Evolutionary conservation across 2,329 filamentous ascomycete species (phyloP).

Genomic region (Exophiala mesophila): DNA sequence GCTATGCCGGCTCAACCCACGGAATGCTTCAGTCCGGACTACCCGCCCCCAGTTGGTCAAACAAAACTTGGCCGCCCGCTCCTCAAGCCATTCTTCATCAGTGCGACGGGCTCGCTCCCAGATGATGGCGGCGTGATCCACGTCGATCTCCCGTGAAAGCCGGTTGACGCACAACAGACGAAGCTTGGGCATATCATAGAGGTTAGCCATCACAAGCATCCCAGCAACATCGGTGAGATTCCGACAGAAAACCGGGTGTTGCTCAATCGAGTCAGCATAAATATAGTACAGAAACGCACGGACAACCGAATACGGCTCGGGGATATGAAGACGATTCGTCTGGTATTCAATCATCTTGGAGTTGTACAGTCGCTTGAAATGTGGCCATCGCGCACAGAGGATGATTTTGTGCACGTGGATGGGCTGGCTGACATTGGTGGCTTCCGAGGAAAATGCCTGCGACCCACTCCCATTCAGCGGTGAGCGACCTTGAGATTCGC

Average conservation of each 20-base stretch:
- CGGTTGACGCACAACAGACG: slow-evolving; percentile 87
- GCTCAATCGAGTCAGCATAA: slow-evolving; percentile 83
- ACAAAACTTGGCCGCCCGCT: slow-evolving; percentile 80
- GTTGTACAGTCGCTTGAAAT: slow-evolving; percentile 86
- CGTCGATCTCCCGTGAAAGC: slow-evolving; percentile 82
- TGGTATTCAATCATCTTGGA: slow-evolving; percentile 98
- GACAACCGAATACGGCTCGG: slow-evolving; percentile 90
- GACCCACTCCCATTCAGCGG: slow-evolving; percentile 20
- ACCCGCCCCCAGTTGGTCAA: slow-evolving; percentile 92
- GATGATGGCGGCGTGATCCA: slow-evolving; percentile 89
- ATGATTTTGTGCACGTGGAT: slow-evolving; percentile 96
- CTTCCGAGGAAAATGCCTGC: slow-evolving; percentile 21
- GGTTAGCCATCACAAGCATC: slow-evolving; percentile 93
- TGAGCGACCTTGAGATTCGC: slow-evolving; percentile 23
- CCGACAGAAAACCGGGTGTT: slow-evolving; percentile 55
- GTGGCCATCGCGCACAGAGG: slow-evolving; percentile 89
- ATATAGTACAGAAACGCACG: slow-evolving; percentile 93
- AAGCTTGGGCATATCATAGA: slow-evolving; percentile 94
- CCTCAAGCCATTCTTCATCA: slow-evolving; percentile 88
- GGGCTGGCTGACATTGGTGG: slow-evolving; percentile 61
- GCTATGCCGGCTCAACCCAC: slow-evolving; percentile 69
- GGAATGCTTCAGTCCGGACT: slow-evolving; percentile 82
- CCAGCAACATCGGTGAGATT: slow-evolving; percentile 80
- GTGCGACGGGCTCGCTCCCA: slow-evolving; percentile 92
- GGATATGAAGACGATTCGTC: slow-evolving; percentile 95